phyloP scores from a whole-genome alignment of 83 land plant species.

The Diphasiastrum complanatum region DNA sequence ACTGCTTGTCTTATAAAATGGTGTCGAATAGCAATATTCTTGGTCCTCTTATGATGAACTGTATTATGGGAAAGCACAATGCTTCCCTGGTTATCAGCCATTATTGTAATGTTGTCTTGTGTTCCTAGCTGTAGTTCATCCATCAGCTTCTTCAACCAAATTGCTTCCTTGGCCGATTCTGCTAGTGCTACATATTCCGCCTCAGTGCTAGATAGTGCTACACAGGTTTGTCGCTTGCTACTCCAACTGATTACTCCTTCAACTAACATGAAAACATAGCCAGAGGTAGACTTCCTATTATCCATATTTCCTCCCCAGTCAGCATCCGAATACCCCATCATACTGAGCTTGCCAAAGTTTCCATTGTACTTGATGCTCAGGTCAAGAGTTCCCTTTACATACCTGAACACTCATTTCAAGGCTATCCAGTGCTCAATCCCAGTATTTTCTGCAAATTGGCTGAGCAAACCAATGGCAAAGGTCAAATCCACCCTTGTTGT shows the following conservation, averaged over 20 bases:
- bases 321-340: not conserved
- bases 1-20: too few species aligned
- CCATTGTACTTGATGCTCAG: not conserved
- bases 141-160: not conserved
- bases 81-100: too few species aligned
- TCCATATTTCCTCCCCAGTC: not conserved
- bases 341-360: not conserved
- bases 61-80: too few species aligned
- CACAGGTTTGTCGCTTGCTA: not conserved
- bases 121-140: too few species aligned
- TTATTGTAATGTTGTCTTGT: too few species aligned
- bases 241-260: not conserved
- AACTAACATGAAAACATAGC: not conserved
- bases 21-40: too few species aligned
- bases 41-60: too few species aligned
- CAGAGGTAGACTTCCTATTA: not conserved
- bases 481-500: not conserved
- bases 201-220: not conserved
- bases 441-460: not conserved
- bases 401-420: not conserved
- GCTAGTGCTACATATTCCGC: not conserved
- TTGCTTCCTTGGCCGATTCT: not conserved
- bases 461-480: not conserved
- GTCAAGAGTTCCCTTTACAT: not conserved
- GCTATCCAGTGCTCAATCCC: not conserved